These are phyloP conservation scores for Nyssa sinensis DNA, from an alignment of 148 eudicot genomes.

Conservation along the genomic window DNA sequence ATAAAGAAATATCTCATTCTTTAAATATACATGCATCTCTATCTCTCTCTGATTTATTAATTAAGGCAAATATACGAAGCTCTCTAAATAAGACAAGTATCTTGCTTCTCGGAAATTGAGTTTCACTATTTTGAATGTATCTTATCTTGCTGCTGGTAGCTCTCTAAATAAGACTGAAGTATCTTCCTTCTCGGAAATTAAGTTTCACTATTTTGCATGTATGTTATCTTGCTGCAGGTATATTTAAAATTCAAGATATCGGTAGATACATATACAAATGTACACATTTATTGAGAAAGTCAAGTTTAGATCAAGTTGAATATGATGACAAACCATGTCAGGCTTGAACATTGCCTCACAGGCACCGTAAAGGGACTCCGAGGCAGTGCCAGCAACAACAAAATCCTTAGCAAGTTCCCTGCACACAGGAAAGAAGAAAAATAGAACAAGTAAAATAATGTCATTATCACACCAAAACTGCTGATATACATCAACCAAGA, in stretches of 20 bases:
- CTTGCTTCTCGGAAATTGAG: not conserved
- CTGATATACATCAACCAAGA: not conserved
- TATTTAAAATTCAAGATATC: not conserved
- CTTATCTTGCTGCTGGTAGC: not conserved
- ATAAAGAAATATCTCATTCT: no score
- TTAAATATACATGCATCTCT: no score
- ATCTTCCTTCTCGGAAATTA: not conserved
- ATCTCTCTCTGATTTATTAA: no score
- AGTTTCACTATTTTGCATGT: not conserved
- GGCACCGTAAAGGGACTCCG: constrained; percentile 96
- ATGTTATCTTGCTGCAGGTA: not conserved
- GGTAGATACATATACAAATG: not conserved
- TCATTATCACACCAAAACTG: not conserved
- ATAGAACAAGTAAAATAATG: not conserved
- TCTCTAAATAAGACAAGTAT: not conserved
- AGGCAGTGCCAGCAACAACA: constrained; percentile 95
- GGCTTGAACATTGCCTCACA: constrained; percentile 98
- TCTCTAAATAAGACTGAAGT: not conserved
- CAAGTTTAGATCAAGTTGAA: not conserved
- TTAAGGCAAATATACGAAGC: no score
- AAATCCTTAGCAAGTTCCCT: constrained; percentile 99
- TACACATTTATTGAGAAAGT: not conserved
- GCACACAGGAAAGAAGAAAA: constrained; percentile 4
- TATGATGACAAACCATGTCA: constrained; percentile 66
- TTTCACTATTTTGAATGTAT: no score